These are phyloP conservation scores for Ceratocystis eucalypticola DNA, from an alignment of 2,329 filamentous ascomycete species.

Conservation along the genomic window DNA sequence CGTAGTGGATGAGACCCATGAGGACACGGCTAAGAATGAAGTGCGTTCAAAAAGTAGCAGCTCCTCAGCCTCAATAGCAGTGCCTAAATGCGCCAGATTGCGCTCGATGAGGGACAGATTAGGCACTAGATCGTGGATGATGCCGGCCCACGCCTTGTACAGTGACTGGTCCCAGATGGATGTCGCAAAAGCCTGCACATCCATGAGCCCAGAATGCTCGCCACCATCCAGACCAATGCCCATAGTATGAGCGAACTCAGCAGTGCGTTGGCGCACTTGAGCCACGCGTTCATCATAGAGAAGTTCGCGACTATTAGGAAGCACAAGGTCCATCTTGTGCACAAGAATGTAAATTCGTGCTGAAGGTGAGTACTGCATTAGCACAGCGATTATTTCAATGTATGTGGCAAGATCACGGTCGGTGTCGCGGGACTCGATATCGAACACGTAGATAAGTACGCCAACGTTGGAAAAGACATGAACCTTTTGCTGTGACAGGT, in stretches of 20 bases:
- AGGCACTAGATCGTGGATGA: constrained; percentile 95
- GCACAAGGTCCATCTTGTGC: constrained; percentile 97
- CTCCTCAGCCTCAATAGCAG: constrained; percentile 83
- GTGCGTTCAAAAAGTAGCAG: constrained; percentile 89
- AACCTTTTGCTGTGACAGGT: constrained; percentile 84
- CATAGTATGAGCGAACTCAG: constrained; percentile 30
- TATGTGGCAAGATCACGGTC: constrained; percentile 89
- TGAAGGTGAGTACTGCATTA: constrained; percentile 66
- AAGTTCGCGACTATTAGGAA: constrained; percentile 59
- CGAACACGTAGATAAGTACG: constrained; percentile 97
- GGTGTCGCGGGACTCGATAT: constrained; percentile 91
- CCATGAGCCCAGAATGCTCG: constrained; percentile 32
- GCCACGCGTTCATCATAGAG: constrained; percentile 75
- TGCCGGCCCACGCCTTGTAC: constrained; percentile 96
- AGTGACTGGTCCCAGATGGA: constrained; percentile 98
- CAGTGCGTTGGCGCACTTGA: constrained; percentile 61
- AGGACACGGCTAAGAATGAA: constrained; percentile 91
- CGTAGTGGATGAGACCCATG: constrained; percentile 60
- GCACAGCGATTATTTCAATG: constrained; percentile 73
- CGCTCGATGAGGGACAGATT: constrained; percentile 80
- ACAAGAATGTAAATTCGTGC: constrained; percentile 89
- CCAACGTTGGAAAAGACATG: constrained; percentile 96
- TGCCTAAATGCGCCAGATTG: constrained; percentile 68
- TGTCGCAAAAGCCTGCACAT: constrained; percentile 79
- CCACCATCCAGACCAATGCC: constrained; percentile 22